Evolutionary conservation across 306 rosid genomes (phyloP).

Genomic region (Vigna angularis): DNA sequence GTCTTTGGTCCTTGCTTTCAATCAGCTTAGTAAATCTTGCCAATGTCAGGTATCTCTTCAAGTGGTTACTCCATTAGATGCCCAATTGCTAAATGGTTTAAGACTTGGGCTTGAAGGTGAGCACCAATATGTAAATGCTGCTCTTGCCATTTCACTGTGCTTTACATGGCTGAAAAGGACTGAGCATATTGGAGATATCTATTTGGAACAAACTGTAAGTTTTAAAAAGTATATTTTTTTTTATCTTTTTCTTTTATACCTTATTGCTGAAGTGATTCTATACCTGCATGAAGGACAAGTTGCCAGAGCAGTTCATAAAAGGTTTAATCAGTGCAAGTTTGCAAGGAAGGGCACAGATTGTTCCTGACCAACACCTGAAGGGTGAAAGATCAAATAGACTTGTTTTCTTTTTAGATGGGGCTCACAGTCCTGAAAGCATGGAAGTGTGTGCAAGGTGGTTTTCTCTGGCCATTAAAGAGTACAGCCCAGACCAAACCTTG

Average conservation of each 20-base stretch:
- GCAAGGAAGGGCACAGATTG: conserved; percentile 98
- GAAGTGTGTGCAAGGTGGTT: conserved; percentile 93
- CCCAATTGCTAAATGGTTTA: conserved; percentile 67
- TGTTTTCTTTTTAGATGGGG: conserved; percentile 90
- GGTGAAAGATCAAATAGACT: conserved; percentile 66
- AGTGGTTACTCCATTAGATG: conserved; percentile 66
- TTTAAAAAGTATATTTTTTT: conserved; percentile 36
- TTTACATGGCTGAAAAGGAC: conserved; percentile 92
- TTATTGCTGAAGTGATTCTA: conserved; percentile 33
- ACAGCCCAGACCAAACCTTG: conserved; percentile 48
- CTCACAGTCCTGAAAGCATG: conserved; percentile 98
- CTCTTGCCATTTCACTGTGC: conserved; percentile 87
- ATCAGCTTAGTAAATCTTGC: conserved; percentile 45
- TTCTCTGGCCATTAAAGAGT: conserved; percentile 65
- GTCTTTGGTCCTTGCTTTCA: conserved; percentile 20
- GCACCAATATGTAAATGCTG: conserved; percentile 93
- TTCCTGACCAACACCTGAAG: conserved; percentile 62
- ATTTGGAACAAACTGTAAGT: conserved; percentile 69
- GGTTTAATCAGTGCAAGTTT: conserved; percentile 83
- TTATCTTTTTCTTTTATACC: conserved; percentile 1
- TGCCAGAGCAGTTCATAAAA: conserved; percentile 83
- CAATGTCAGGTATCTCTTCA: conserved; percentile 75
- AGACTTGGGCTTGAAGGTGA: conserved; percentile 98
- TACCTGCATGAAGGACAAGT: conserved; percentile 58
- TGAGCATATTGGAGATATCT: conserved; percentile 61